Percentiles rank a stretch among this genome's conserved stretches.
Conservation (phyloP, 768 basidiomycete species). For the Mycena metata region DNA sequence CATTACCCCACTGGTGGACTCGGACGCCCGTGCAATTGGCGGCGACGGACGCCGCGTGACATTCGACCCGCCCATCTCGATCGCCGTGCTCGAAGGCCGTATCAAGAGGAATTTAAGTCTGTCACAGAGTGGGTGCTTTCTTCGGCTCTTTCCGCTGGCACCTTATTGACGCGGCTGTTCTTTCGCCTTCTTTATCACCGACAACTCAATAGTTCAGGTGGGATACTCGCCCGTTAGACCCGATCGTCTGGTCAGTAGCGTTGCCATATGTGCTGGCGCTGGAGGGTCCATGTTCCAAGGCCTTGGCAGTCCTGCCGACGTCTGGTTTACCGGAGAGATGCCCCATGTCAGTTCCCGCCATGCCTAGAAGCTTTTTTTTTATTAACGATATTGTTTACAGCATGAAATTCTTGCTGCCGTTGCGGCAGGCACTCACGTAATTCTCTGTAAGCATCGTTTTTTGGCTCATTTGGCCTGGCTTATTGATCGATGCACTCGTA, state of each 20-base stretch:
- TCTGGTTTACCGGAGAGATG: constrained; percentile 96
- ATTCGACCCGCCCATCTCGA: constrained; percentile 66
- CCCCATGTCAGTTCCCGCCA: constrained; percentile 70
- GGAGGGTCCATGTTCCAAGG: constrained; percentile 84
- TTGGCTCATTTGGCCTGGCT: constrained; percentile 38
- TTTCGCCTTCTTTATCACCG: constrained; percentile 34
- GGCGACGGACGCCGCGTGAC: constrained; percentile 80
- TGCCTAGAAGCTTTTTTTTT: background rate
- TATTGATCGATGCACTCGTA: constrained; percentile 47
- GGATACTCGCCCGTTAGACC: constrained; percentile 59
- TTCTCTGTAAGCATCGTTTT: constrained; percentile 75
- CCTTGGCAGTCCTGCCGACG: constrained; percentile 74
- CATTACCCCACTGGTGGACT: constrained; percentile 57
- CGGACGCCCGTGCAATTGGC: constrained; percentile 57
- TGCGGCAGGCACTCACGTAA: constrained; percentile 81
- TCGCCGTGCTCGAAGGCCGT: constrained; percentile 72
- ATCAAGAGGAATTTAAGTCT: constrained; percentile 79
- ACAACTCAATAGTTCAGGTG: constrained; percentile 59
- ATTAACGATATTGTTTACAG: constrained; percentile 56
- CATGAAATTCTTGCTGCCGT: constrained; percentile 90
- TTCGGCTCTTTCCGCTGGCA: constrained; percentile 25
- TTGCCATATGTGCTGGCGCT: constrained; percentile 94
- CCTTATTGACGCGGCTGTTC: constrained; percentile 38
- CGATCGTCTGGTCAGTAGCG: constrained; percentile 61
- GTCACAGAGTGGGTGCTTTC: constrained; percentile 63